Evolutionary conservation across 441 rosid genomes (phyloP).

Genomic region (Aquilaria agallochum): DNA sequence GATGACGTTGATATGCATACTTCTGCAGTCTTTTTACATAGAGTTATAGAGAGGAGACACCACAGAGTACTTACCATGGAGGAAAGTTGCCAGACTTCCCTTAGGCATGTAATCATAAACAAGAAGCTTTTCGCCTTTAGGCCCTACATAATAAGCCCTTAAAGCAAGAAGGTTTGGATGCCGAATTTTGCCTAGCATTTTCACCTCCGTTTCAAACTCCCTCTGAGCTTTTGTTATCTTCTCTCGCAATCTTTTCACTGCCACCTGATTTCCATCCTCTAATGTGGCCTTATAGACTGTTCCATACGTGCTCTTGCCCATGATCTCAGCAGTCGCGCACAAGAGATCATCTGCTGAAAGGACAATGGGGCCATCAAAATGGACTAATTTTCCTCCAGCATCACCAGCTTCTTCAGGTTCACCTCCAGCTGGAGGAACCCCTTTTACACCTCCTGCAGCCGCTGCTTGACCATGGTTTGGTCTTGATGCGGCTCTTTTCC

Average conservation of each 20-base stretch:
- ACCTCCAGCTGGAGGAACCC: constrained; percentile 17
- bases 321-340: constrained; percentile 85
- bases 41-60: too few relatives aligned
- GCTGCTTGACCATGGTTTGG: constrained; percentile 23
- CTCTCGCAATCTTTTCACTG: constrained; percentile 77
- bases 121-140: constrained; percentile 82
- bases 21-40: too few relatives aligned
- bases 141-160: constrained; percentile 75
- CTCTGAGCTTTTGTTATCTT: constrained; percentile 67
- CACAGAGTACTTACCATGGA: constrained; percentile 48
- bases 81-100: constrained; percentile 74
- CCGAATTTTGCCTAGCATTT: constrained; percentile 52
- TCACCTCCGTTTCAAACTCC: constrained; percentile 66
- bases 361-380: constrained; percentile 70
- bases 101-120: constrained; percentile 75
- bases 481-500: constrained; percentile 32
- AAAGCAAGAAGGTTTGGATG: constrained; percentile 69
- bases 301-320: constrained; percentile 91
- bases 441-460: constrained; percentile 34
- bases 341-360: constrained; percentile 79
- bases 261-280: constrained; percentile 80
- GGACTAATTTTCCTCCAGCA: constrained; percentile 70
- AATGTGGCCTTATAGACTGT: constrained; percentile 82
- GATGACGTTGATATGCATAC: neutral
- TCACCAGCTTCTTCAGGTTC: constrained; percentile 59